Evolutionary conservation across 106 monocot genomes (phyloP).

Genomic region (Dioscorea alata): DNA sequence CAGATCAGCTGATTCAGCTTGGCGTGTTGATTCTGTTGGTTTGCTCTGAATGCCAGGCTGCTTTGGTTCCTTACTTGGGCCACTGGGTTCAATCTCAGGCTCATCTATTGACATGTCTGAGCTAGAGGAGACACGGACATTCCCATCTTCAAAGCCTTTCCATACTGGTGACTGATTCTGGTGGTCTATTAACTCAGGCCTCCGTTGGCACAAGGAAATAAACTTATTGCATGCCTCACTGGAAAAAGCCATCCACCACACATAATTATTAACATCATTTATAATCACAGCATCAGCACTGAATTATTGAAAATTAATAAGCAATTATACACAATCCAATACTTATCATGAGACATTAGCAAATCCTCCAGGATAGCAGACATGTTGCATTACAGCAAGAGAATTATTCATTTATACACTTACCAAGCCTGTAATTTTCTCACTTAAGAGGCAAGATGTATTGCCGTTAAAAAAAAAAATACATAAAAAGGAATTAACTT

Average conservation of each 20-base stretch:
- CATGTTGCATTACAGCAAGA: too few species aligned
- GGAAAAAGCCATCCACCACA: neutral
- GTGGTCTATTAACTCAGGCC: slow-evolving; percentile 49
- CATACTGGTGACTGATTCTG: slow-evolving; percentile 17
- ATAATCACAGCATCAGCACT: too few species aligned
- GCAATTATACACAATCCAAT: too few species aligned
- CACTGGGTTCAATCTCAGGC: slow-evolving; percentile 19
- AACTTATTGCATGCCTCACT: slow-evolving; percentile 87
- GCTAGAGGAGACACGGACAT: slow-evolving; percentile 55
- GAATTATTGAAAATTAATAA: too few species aligned
- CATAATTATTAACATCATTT: too few species aligned
- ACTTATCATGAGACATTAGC: too few species aligned
- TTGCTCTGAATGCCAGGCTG: slow-evolving; percentile 7
- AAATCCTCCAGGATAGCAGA: too few species aligned
- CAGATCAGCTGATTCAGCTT: slow-evolving; percentile 7
- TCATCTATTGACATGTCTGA: slow-evolving; percentile 99
- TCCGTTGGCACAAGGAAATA: slow-evolving; percentile 56
- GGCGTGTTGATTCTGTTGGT: neutral
- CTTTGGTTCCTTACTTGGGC: neutral
- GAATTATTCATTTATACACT: too few species aligned
- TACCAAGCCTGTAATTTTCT: too few species aligned
- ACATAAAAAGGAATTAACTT: too few species aligned
- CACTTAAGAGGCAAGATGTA: too few species aligned
- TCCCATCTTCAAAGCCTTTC: slow-evolving; percentile 52
- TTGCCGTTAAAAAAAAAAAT: too few species aligned